phyloP scores from a whole-genome alignment of 345 rosid species.

The Arabis alpina region DNA sequence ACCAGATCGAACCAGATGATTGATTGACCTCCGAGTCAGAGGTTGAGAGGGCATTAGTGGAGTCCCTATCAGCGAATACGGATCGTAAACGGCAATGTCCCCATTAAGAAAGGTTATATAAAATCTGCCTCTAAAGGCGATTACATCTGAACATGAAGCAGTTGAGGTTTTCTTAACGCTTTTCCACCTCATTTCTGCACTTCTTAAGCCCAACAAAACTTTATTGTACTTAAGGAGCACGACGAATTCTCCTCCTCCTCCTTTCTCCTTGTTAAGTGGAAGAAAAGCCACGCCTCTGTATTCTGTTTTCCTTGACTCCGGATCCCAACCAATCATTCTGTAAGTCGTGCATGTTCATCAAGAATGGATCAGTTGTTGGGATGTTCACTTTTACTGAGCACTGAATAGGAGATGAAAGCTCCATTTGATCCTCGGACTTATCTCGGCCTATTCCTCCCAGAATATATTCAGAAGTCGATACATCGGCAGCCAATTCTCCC shows the following conservation, averaged over 20 bases:
- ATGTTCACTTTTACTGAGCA: constrained; percentile 9
- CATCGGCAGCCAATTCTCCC: not conserved
- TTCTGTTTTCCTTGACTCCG: not conserved
- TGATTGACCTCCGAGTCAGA: not conserved
- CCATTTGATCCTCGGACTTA: not conserved
- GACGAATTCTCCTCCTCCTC: not conserved
- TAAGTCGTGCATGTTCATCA: constrained; percentile 3
- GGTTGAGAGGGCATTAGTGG: not conserved
- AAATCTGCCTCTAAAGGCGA: constrained; percentile 8
- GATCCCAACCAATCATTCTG: constrained; percentile 5
- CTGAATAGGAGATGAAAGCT: constrained; percentile 3
- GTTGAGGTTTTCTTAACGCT: not conserved
- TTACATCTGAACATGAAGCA: not conserved
- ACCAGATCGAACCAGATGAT: not conserved
- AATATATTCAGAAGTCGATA: not conserved
- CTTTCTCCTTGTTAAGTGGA: not conserved
- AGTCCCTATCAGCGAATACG: not conserved
- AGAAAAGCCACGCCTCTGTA: not conserved
- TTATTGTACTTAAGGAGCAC: constrained; percentile 6
- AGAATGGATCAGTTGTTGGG: not conserved
- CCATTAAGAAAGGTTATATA: not conserved
- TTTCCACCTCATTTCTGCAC: constrained; percentile 26
- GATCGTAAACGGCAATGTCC: not conserved
- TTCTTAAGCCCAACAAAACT: not conserved
- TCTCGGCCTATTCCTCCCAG: not conserved